Conservation (phyloP, 371 early-diverging fungal genomes). For the Actinomortierella wolfii region DNA sequence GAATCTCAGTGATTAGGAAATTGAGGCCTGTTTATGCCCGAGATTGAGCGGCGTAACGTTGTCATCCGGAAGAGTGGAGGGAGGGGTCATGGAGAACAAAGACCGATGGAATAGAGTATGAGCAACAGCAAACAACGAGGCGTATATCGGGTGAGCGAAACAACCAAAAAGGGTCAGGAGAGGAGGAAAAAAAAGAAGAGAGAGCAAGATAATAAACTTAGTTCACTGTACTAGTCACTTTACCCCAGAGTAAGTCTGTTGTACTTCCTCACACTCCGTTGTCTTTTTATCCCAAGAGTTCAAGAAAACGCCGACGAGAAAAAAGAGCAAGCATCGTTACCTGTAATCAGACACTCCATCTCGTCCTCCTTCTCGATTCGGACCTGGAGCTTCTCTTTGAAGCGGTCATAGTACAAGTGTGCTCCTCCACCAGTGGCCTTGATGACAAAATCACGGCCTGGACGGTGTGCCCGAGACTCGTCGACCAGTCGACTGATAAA, state of each 20-base stretch:
- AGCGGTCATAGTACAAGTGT: slow-evolving; percentile 66
- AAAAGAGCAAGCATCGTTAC: slow-evolving; percentile 40
- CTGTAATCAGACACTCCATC: slow-evolving; percentile 84
- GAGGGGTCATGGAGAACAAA: not conserved
- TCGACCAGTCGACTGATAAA: slow-evolving; percentile 77
- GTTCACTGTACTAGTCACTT: not conserved
- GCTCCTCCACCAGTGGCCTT: slow-evolving; percentile 92
- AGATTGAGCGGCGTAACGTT: too few species aligned
- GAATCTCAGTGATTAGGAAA: slow-evolving; percentile 91
- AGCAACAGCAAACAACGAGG: not conserved
- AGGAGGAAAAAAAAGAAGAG: not conserved
- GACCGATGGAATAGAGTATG: not conserved
- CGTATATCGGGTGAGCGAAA: not conserved
- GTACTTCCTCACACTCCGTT: too few species aligned
- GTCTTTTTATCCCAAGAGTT: too few species aligned
- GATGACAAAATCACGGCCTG: slow-evolving; percentile 52
- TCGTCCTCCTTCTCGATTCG: slow-evolving; percentile 82
- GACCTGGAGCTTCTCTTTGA: slow-evolving; percentile 69
- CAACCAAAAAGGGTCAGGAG: not conserved
- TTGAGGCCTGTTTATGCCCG: slow-evolving; percentile 69
- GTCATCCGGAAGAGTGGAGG: too few species aligned
- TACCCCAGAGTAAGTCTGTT: too few species aligned
- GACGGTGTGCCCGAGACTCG: slow-evolving; percentile 48
- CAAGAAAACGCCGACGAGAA: not conserved
- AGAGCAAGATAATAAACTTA: not conserved